Evolutionary conservation across 176 grass and related monocot species (phyloP).

Genomic region (Carex kokanica): DNA sequence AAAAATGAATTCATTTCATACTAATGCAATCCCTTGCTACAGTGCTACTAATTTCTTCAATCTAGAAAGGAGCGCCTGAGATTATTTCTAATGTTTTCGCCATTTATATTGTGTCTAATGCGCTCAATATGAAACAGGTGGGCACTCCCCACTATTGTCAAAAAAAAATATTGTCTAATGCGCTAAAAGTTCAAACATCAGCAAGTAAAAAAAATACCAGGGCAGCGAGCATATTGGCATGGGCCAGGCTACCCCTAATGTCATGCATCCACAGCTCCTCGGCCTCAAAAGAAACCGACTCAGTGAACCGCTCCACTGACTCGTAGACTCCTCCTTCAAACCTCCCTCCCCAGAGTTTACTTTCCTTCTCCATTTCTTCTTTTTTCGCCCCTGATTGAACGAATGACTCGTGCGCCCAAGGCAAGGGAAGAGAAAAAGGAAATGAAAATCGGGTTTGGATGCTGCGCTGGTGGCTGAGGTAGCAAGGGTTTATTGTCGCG

Average conservation of each 20-base stretch:
- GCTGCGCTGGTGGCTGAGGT: too few species aligned
- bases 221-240: slow-evolving; percentile 80
- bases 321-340: slow-evolving; percentile 91
- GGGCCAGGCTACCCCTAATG: slow-evolving; percentile 86
- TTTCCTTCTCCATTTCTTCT: slow-evolving; percentile 42
- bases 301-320: slow-evolving; percentile 84
- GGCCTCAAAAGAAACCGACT: slow-evolving; percentile 93
- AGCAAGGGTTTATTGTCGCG: too few species aligned
- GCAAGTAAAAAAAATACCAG: slow-evolving; percentile 36
- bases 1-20: background rate
- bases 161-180: too few species aligned
- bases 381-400: background rate
- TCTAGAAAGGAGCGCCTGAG: background rate
- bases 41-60: background rate
- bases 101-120: too few species aligned
- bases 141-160: too few species aligned
- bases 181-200: background rate
- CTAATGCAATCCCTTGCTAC: background rate
- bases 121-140: too few species aligned
- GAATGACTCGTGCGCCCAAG: background rate
- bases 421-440: background rate
- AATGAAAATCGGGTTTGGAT: too few species aligned
- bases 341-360: slow-evolving; percentile 75
- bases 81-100: too few species aligned
- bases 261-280: slow-evolving; percentile 92